A percentile compares a stretch with the other conserved stretches of the same genome.
Conservation (phyloP, 2,329 filamentous ascomycete genomes). For the Sporothrix inflata region DNA sequence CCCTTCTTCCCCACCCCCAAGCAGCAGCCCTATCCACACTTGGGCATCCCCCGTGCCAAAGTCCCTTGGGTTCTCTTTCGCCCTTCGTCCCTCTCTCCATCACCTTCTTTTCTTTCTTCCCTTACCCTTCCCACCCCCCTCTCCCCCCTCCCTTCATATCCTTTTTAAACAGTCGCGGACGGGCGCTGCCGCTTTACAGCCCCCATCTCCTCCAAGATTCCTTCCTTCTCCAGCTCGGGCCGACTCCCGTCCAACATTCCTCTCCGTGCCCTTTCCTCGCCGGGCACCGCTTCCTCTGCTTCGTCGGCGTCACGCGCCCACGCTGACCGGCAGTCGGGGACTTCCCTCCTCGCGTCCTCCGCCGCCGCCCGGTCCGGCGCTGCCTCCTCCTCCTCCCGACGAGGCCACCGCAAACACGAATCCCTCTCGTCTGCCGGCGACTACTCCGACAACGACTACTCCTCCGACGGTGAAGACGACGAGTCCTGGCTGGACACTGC, state of each 20-base stretch:
- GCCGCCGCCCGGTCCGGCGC: slow-evolving; percentile 35
- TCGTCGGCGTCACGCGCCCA: slow-evolving; percentile 41
- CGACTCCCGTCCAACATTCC: slow-evolving; percentile 84
- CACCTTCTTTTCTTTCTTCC: slow-evolving; percentile 20
- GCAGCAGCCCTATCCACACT: slow-evolving; percentile 21
- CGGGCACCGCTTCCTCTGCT: slow-evolving; percentile 23
- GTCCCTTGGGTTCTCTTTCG: not conserved
- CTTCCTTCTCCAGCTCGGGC: slow-evolving; percentile 63
- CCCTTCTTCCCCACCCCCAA: slow-evolving; percentile 16
- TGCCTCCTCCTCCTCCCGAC: slow-evolving; percentile 28
- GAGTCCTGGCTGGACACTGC: slow-evolving; percentile 89
- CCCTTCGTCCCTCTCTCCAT: not conserved
- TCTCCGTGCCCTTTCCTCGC: slow-evolving; percentile 67
- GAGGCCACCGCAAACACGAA: slow-evolving; percentile 43
- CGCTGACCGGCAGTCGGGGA: slow-evolving; percentile 43
- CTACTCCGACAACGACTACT: slow-evolving; percentile 50
- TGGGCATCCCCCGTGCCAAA: slow-evolving; percentile 16
- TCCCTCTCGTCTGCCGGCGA: slow-evolving; percentile 16
- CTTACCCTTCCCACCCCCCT: slow-evolving; percentile 20
- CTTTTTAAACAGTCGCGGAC: slow-evolving; percentile 47
- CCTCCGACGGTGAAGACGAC: slow-evolving; percentile 49
- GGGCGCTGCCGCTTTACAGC: slow-evolving; percentile 79
- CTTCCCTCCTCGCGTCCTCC: slow-evolving; percentile 50
- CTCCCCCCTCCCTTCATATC: not conserved
- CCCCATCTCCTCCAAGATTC: slow-evolving; percentile 81